These are phyloP conservation scores for Ajuga reptans DNA, from an alignment of 305 asterid species.

Conservation along the genomic window DNA sequence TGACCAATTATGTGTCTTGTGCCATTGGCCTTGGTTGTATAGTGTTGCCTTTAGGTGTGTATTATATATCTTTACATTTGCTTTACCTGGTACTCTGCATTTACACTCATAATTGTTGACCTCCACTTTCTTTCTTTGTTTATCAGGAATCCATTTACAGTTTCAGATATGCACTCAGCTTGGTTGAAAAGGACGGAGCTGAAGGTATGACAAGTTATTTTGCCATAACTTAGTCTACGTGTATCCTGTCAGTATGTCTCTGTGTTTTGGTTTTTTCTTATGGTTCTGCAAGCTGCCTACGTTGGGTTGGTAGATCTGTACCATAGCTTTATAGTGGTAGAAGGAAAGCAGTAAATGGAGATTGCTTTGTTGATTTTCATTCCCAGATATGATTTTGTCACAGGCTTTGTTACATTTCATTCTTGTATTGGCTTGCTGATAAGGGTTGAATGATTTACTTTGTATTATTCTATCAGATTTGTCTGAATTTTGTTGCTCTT, in stretches of 20 bases:
- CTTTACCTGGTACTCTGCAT: not conserved
- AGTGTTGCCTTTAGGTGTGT: slow-evolving; percentile 30
- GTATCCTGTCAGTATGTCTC: slow-evolving; percentile 29
- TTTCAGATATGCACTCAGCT: slow-evolving; percentile 18
- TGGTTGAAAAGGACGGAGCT: slow-evolving; percentile 30
- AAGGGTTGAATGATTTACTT: slow-evolving; percentile 14
- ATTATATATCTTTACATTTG: slow-evolving; percentile 7
- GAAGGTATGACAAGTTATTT: slow-evolving; percentile 27
- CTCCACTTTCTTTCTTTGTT: slow-evolving; percentile 22
- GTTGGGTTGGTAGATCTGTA: slow-evolving; percentile 28
- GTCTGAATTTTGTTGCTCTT: not conserved
- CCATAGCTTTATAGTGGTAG: slow-evolving; percentile 20
- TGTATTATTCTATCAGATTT: not conserved
- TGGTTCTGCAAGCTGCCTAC: slow-evolving; percentile 19
- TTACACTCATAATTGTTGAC: slow-evolving; percentile 14
- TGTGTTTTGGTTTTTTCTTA: slow-evolving; percentile 22
- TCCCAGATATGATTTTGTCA: slow-evolving; percentile 13
- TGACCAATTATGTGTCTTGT: slow-evolving; percentile 21
- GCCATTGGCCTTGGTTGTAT: slow-evolving; percentile 32
- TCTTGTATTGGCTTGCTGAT: slow-evolving; percentile 30
- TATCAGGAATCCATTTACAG: slow-evolving; percentile 31
- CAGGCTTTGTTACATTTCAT: slow-evolving; percentile 13
- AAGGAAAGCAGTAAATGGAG: slow-evolving; percentile 18
- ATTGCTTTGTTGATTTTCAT: slow-evolving; percentile 19
- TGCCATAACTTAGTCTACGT: slow-evolving; percentile 21